A percentile compares a stretch with the other conserved stretches of the same genome.
phyloP scores from a whole-genome alignment of 495 filamentous ascomycete genomes.

The Tuber magnatum region DNA sequence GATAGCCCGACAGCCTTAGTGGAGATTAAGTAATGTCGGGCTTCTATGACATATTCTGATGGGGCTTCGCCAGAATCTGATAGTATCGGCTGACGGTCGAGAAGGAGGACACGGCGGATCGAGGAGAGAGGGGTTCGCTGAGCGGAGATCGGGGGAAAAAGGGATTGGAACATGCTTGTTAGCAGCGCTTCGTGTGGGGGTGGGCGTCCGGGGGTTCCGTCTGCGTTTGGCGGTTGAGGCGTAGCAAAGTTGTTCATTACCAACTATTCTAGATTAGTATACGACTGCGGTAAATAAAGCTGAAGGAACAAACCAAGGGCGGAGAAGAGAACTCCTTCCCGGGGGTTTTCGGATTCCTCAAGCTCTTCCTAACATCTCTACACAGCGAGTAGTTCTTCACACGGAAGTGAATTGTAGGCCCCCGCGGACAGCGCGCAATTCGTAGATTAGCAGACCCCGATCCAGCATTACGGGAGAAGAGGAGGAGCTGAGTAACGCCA shows the following conservation, averaged over 20 bases:
- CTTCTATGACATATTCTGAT: slow-evolving; percentile 73
- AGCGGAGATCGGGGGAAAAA: slow-evolving; percentile 94
- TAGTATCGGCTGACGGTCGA: slow-evolving; percentile 62
- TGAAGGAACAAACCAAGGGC: slow-evolving; percentile 55
- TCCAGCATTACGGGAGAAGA: slow-evolving; percentile 76
- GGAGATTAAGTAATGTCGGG: slow-evolving; percentile 90
- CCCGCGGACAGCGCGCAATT: slow-evolving; percentile 78
- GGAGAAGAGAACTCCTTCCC: slow-evolving; percentile 75
- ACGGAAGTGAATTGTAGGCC: slow-evolving; percentile 86
- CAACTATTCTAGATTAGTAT: slow-evolving; percentile 48
- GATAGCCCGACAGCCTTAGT: slow-evolving; percentile 80
- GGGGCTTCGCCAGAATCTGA: slow-evolving; percentile 45
- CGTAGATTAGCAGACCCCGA: slow-evolving; percentile 90
- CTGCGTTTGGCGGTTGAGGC: slow-evolving; percentile 53
- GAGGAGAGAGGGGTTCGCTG: slow-evolving; percentile 78
- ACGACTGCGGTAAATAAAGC: not conserved
- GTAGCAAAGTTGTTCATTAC: slow-evolving; percentile 97
- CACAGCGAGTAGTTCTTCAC: slow-evolving; percentile 95
- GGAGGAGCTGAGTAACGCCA: slow-evolving; percentile 85
- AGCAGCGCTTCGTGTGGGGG: slow-evolving; percentile 89
- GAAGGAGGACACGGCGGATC: slow-evolving; percentile 78
- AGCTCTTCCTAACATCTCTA: slow-evolving; percentile 74
- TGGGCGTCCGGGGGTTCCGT: slow-evolving; percentile 56
- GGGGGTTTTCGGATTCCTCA: slow-evolving; percentile 71
- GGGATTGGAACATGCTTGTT: slow-evolving; percentile 88